Evolutionary conservation across 805 yeast genomes (phyloP).

Genomic region (Metschnikowia hibisci): DNA sequence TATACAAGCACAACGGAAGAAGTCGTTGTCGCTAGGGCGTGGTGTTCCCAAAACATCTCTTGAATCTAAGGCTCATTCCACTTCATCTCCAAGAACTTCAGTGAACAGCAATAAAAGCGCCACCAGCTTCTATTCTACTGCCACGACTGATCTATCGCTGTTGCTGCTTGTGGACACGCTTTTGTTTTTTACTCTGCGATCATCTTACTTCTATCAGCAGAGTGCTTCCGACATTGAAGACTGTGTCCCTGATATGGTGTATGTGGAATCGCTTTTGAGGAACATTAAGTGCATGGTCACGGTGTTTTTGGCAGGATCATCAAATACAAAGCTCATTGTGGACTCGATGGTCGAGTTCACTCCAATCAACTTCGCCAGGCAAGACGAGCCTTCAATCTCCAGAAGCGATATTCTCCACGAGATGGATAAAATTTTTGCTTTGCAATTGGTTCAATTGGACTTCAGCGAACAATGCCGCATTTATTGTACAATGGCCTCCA

Average conservation of each 20-base stretch:
- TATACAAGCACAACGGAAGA: slow-evolving; percentile 31
- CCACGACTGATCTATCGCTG: slow-evolving; percentile 24
- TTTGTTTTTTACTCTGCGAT: slow-evolving; percentile 26
- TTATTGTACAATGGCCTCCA: slow-evolving; percentile 59
- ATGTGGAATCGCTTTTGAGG: slow-evolving; percentile 67
- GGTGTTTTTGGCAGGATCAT: slow-evolving; percentile 43
- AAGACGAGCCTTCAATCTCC: slow-evolving; percentile 18
- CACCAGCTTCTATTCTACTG: slow-evolving; percentile 24
- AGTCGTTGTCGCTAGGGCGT: slow-evolving; percentile 17
- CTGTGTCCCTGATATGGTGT: slow-evolving; percentile 76
- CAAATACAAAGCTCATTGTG: slow-evolving; percentile 38
- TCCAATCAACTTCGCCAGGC: slow-evolving; percentile 2
- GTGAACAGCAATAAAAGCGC: slow-evolving; percentile 24
- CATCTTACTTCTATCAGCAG: slow-evolving; percentile 28
- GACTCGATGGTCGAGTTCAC: slow-evolving; percentile 36
- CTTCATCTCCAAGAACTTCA: slow-evolving; percentile 34
- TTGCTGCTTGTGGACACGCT: slow-evolving; percentile 33
- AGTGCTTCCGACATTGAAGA: slow-evolving; percentile 64
- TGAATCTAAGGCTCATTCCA: slow-evolving; percentile 15
- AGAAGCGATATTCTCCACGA: slow-evolving; percentile 41
- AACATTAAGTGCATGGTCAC: slow-evolving; percentile 56
- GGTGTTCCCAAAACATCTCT: slow-evolving; percentile 49
- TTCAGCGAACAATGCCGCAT: slow-evolving; percentile 55
- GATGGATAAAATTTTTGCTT: slow-evolving; percentile 32
- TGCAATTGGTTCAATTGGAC: slow-evolving; percentile 32